Base-by-base conservation (phyloP, 441 rosid species). In the Gossypium gossypioides region DNA sequence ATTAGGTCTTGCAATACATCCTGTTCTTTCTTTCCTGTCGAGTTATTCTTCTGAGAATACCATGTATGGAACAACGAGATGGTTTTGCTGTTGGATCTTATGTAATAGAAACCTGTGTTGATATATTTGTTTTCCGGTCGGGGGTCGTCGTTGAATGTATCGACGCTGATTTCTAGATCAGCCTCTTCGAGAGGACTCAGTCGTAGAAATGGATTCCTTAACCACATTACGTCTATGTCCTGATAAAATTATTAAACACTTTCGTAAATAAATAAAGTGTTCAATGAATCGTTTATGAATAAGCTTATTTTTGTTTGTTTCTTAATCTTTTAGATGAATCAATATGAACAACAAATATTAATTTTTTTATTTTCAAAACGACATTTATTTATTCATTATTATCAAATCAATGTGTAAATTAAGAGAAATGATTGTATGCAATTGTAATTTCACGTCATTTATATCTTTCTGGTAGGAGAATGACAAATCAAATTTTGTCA, bases 31-130 rank as follows among this genome's bases (percentile, higher is more conserved):
- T 76, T 68, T 0, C 92, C 89, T 0, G 81, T 79, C 6, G 88
- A 76, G 3, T 80, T 88, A 37, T 84, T 85, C 71, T 83, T 89
- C 81, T 58, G 76, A 37, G 77, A 80, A 21, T 89, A 88, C 98
- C 98, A 93, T 7, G 67, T 52, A 0, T 84, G 80, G 54, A 89
- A 87, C 44, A 93, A 54, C 0, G 88, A 76, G 16, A 89, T 79
- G 59, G 97, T 91, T 72, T 63, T 87, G 84, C 88, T 88, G 85
- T 88, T 93, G 6, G 98, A 88, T 71, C 76, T 71, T 3, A 85
- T 75, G 32, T 77, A 77, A 81, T 88, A 93, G 82, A 93, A 89
- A 6, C 96, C 98, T 0, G 97, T 89, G 84, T 91, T 93, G 61
- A 93, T 86, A 0, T 40, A 0, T 51, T 88, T n/a, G 5, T 48